Evolutionary conservation across 331 rosid species (phyloP).

Genomic region (Prunus yedoensis): DNA sequence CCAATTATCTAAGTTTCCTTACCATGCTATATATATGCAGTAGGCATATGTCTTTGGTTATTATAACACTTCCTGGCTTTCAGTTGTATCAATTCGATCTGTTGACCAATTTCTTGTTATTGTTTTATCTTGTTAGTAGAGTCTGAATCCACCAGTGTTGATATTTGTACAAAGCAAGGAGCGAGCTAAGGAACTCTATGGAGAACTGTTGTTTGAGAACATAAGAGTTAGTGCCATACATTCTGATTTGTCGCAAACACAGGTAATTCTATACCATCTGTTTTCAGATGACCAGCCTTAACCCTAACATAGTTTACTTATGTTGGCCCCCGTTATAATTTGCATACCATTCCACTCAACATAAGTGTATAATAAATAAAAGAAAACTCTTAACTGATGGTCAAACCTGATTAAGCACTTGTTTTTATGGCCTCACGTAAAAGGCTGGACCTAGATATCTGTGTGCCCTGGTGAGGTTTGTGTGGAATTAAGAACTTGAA

Average conservation of each 20-base stretch:
- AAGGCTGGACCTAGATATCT: not conserved
- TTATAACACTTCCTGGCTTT: not conserved
- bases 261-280: slow-evolving; percentile 48
- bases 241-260: slow-evolving; percentile 75
- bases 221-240: slow-evolving; percentile 83
- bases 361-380: not conserved
- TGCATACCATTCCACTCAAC: not conserved
- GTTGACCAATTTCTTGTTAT: slow-evolving; percentile 27
- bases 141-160: slow-evolving; percentile 85
- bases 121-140: slow-evolving; percentile 41
- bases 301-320: not conserved
- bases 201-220: slow-evolving; percentile 70
- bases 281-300: slow-evolving; percentile 11
- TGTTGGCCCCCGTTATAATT: not conserved
- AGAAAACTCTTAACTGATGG: not conserved
- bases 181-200: slow-evolving; percentile 82
- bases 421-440: not conserved
- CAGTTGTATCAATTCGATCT: slow-evolving; percentile 11
- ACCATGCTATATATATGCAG: not conserved
- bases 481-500: not conserved
- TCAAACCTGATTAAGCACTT: not conserved
- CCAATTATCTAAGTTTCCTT: not conserved
- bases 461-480: not conserved
- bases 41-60: not conserved
- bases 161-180: slow-evolving; percentile 96